Conservation (phyloP, 106 monocot species). For the Triglochin maritima region DNA sequence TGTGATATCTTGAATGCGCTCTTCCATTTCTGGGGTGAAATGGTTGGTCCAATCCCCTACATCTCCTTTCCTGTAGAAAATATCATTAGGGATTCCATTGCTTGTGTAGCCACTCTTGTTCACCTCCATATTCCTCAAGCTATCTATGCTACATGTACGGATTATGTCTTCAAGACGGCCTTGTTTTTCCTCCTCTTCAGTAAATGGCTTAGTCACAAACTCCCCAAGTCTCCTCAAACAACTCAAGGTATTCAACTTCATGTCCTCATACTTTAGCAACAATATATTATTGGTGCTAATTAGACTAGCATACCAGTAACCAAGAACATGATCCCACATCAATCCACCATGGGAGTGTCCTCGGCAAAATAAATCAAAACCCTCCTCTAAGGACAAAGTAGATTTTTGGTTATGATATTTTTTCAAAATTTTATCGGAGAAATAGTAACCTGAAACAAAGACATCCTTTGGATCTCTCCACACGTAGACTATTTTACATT, state of each 20-base stretch:
- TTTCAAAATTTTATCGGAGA: too few species aligned
- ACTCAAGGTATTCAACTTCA: constrained; percentile 5
- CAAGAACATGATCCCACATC: constrained; percentile 21
- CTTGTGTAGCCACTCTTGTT: background rate
- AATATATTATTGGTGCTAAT: constrained; percentile 3
- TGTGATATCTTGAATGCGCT: constrained; percentile 15
- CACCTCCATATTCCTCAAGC: constrained; percentile 14
- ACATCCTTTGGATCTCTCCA: constrained; percentile 27
- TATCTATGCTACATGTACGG: constrained; percentile 18
- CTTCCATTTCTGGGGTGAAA: constrained; percentile 26
- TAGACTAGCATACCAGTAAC: constrained; percentile 16
- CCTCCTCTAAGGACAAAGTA: background rate
- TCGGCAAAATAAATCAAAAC: background rate
- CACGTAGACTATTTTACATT: constrained; percentile 27
- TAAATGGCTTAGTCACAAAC: constrained; percentile 19
- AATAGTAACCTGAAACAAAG: too few species aligned
- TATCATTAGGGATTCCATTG: background rate
- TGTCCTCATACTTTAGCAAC: constrained; percentile 27
- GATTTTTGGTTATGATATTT: too few species aligned
- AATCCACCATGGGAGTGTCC: background rate
- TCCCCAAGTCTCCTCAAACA: constrained; percentile 16
- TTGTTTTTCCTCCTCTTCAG: constrained; percentile 10
- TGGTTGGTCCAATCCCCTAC: constrained; percentile 41
- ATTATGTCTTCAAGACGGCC: constrained; percentile 19
- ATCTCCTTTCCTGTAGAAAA: constrained; percentile 22